Conservation (phyloP, 768 basidiomycete species). For the Tulasnella sp. region DNA sequence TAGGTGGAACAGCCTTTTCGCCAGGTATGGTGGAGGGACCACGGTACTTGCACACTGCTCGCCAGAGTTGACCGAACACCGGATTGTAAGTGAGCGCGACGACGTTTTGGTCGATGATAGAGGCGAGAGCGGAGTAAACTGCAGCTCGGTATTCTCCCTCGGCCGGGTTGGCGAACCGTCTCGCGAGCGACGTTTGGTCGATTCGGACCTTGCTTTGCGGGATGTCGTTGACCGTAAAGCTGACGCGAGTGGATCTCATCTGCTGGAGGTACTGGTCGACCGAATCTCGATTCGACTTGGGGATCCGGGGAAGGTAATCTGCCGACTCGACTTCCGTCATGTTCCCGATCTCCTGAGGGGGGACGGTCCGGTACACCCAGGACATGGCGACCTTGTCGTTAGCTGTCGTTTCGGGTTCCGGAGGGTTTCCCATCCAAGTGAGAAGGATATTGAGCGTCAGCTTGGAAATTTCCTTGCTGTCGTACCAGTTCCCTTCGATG, state of each 20-base stretch:
- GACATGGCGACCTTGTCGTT: constrained; percentile 1
- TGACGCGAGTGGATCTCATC: not conserved
- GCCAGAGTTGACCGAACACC: constrained; percentile 25
- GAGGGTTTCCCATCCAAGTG: constrained; percentile 24
- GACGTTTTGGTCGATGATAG: constrained; percentile 23
- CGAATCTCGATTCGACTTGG: not conserved
- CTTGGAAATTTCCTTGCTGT: constrained; percentile 19
- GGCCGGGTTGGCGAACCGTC: constrained; percentile 18
- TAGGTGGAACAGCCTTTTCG: not conserved
- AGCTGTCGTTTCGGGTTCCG: constrained; percentile 11
- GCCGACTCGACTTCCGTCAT: constrained; percentile 2
- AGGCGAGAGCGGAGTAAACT: constrained; percentile 20
- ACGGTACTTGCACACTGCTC: constrained; percentile 22
- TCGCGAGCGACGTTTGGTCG: constrained; percentile 12
- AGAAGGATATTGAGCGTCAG: constrained; percentile 22
- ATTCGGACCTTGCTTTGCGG: not conserved
- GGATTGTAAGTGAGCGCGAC: constrained; percentile 23
- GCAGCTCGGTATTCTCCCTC: constrained; percentile 19
- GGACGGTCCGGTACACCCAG: not conserved
- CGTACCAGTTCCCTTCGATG: constrained; percentile 15
- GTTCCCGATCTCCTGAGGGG: not conserved
- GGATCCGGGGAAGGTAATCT: constrained; percentile 18
- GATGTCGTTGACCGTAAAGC: not conserved
- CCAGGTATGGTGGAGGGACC: not conserved
- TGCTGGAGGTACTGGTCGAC: not conserved